Base-by-base conservation (phyloP, 1,139 yeast genomes). In the Diutina rugosa region DNA sequence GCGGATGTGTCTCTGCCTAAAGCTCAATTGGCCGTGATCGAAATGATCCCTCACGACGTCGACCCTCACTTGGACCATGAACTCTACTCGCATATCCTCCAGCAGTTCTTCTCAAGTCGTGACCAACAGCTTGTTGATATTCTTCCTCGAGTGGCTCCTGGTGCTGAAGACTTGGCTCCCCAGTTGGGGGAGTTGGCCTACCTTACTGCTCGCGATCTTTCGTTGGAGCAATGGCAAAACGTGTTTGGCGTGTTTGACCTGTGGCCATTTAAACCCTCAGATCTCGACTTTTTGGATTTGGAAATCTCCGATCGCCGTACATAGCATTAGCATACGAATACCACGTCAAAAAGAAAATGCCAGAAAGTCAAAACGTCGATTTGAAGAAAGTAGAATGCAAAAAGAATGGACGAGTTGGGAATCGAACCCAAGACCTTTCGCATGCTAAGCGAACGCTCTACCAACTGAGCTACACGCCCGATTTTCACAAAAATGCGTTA, bases 261-360 rank as follows among this genome's bases (percentile, higher is more conserved):
- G 28, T 91, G 98, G 98, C 95, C 98, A 0, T 91, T 90, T 72
- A 90, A 85, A 68, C 97, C 97, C 0, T 14, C 41, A 7, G 53
- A n/a, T 5, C 26, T n/a, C 4, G 53, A 49, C 32, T 16, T 32
- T 4, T 16, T 16, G 10, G 53, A 30, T 18, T 5, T 30, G 6
- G 44, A 32, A 32, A 49, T 49, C 32, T 26, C 32, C 12, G 53
- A 49, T 9, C 44, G 53, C 5, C 46, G 46, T n/a, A 18, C 26
- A 18, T 44, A 44, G 26, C 14, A 10, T 10, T 10, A 35, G 41
- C 41, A 35, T 35, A 35, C 41, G 4, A 35, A 35, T 35, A 35
- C n/a, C 41, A 12, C 14, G 14, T 12, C 6, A 35, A 8, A 21
- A 21, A 21, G 26, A 21, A 21, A 21, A 21, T 4, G 26, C 6